Evolutionary conservation across 1,139 yeast species (phyloP).

Genomic region (Suhomyces anneliseae): DNA sequence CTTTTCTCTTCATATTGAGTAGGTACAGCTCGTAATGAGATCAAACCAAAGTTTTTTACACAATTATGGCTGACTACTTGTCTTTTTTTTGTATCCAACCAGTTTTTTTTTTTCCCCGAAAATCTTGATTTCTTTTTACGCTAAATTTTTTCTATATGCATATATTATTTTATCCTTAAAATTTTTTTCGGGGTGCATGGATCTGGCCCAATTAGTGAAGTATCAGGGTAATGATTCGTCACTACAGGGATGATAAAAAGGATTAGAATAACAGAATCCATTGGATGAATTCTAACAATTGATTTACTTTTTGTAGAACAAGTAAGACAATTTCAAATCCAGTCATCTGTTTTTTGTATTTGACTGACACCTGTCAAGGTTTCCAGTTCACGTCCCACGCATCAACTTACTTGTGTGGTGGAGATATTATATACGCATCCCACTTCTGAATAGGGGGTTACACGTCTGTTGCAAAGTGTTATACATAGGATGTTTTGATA

Average conservation of each 20-base stretch:
- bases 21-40: too few relatives aligned
- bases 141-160: not conserved
- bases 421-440: not conserved
- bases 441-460: not conserved
- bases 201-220: not conserved
- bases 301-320: too few relatives aligned
- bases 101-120: not conserved
- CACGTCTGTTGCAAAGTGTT: not conserved
- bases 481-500: not conserved
- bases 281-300: not conserved
- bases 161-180: not conserved
- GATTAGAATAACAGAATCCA: too few relatives aligned
- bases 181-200: not conserved
- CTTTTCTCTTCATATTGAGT: too few relatives aligned
- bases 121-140: not conserved
- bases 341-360: not conserved
- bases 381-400: too few relatives aligned
- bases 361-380: slow-evolving; percentile 6
- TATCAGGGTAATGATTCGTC: not conserved
- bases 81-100: too few relatives aligned
- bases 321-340: too few relatives aligned
- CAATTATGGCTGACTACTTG: too few relatives aligned
- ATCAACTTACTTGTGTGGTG: not conserved
- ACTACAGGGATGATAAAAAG: not conserved
- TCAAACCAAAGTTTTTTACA: too few relatives aligned